These are phyloP conservation scores for Aethionema arabicum DNA, from an alignment of 345 rosid species.

Conservation along the genomic window DNA sequence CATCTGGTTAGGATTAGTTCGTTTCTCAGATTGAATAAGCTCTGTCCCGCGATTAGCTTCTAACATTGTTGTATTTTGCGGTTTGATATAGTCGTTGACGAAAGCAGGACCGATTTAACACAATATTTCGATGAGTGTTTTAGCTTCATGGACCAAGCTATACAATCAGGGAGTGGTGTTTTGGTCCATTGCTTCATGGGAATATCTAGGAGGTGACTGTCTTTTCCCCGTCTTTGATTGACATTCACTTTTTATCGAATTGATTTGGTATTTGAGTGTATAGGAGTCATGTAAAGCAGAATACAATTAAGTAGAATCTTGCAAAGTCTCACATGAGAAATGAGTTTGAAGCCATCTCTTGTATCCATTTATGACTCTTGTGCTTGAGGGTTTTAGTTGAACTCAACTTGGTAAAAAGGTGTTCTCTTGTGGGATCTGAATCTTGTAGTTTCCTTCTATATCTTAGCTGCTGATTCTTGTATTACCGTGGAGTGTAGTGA, in stretches of 20 bases:
- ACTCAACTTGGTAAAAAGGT: not conserved
- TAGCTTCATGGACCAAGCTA: constrained; percentile 67
- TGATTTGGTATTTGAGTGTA: constrained; percentile 1
- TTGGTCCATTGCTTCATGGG: constrained; percentile 82
- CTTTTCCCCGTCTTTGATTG: constrained; percentile 2
- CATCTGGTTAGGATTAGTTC: not conserved
- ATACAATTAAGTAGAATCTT: not conserved
- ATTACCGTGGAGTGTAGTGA: not conserved
- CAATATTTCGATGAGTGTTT: constrained; percentile 67
- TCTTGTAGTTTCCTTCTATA: constrained; percentile 16
- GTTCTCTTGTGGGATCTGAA: constrained; percentile 1
- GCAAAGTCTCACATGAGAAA: not conserved
- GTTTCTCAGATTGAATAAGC: not conserved
- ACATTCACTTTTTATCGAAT: not conserved
- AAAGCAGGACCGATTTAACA: constrained; percentile 49
- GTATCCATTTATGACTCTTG: not conserved
- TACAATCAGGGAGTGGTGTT: constrained; percentile 61
- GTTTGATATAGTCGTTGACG: constrained; percentile 56
- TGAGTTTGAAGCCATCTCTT: not conserved
- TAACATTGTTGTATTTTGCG: not conserved
- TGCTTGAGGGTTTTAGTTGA: not conserved
- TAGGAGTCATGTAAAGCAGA: not conserved
- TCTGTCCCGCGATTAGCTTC: not conserved
- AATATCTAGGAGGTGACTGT: constrained; percentile 64
- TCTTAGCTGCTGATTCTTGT: not conserved